Evolutionary conservation across 139 green algal species (phyloP).

Genomic region (Auxenochlorella pyrenoidosa): DNA sequence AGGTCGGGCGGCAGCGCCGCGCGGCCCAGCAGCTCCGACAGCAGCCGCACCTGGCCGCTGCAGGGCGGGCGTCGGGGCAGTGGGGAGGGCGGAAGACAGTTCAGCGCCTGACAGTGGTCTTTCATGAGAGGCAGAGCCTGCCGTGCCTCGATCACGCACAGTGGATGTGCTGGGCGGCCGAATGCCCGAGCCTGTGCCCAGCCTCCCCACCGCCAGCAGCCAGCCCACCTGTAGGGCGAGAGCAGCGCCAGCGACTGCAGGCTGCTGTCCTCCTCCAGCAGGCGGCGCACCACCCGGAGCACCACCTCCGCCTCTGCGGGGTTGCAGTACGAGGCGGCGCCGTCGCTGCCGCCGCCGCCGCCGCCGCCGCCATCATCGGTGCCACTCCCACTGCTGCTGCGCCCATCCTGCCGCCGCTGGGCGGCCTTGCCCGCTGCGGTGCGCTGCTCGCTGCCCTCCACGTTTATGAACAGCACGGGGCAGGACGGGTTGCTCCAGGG

Average conservation of each 20-base stretch:
- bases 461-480: slow-evolving; percentile 62
- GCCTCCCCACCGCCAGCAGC: not conserved
- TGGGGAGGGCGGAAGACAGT: not conserved
- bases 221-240: slow-evolving; percentile 73
- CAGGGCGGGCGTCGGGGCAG: not conserved
- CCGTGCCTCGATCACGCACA: too few relatives aligned
- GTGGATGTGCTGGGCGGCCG: too few relatives aligned
- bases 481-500: slow-evolving; percentile 56
- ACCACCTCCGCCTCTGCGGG: slow-evolving; percentile 68
- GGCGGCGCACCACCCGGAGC: slow-evolving; percentile 45
- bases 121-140: not conserved
- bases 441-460: slow-evolving; percentile 46
- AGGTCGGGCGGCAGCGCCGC: not conserved
- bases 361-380: not conserved
- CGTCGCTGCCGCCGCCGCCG: not conserved
- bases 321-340: slow-evolving; percentile 70
- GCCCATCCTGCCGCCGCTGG: not conserved
- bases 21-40: slow-evolving; percentile 7
- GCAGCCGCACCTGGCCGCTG: slow-evolving; percentile 43
- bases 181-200: too few relatives aligned
- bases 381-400: not conserved
- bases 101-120: not conserved
- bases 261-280: slow-evolving; percentile 42
- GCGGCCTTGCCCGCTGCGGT: slow-evolving; percentile 16
- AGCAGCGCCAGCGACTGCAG: slow-evolving; percentile 75